Evolutionary conservation across 1,139 yeast species (phyloP).

Genomic region (Candida pseudoviswanathii): DNA sequence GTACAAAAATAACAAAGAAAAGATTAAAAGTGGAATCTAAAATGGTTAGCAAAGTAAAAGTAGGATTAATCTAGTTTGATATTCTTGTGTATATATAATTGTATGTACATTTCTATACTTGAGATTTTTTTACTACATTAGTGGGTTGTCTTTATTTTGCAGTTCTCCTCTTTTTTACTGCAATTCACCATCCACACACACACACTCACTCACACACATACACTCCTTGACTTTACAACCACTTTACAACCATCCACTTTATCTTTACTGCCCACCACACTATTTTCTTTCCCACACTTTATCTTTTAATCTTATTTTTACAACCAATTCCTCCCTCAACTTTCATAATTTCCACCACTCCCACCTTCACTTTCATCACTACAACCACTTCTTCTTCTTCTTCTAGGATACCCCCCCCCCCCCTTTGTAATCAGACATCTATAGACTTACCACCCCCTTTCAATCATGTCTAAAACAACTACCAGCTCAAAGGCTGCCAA

Average conservation of each 20-base stretch:
- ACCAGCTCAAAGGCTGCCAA: background rate
- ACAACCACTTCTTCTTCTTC: background rate
- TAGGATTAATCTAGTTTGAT: background rate
- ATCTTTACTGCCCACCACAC: background rate
- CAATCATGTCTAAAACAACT: background rate
- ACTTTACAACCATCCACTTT: background rate
- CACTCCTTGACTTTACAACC: background rate
- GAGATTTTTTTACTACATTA: background rate
- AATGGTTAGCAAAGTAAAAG: too few species aligned
- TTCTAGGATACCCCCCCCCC: background rate
- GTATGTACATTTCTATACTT: background rate
- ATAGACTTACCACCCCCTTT: background rate
- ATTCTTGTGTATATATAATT: background rate
- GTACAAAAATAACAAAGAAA: too few species aligned
- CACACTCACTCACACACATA: too few species aligned
- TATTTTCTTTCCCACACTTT: background rate
- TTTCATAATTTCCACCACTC: background rate
- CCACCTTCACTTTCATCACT: background rate
- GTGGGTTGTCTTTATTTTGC: background rate
- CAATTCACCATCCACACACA: background rate
- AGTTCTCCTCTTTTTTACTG: slow-evolving; percentile 1
- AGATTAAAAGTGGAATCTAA: too few species aligned
- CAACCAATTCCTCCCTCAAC: slow-evolving; percentile 1
- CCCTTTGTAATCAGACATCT: background rate
- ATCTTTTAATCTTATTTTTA: background rate